Percentiles rank a stretch among this genome's conserved stretches.
phyloP scores from a whole-genome alignment of 1,284 basidiomycete genomes.

The Heliocybe sulcata region DNA sequence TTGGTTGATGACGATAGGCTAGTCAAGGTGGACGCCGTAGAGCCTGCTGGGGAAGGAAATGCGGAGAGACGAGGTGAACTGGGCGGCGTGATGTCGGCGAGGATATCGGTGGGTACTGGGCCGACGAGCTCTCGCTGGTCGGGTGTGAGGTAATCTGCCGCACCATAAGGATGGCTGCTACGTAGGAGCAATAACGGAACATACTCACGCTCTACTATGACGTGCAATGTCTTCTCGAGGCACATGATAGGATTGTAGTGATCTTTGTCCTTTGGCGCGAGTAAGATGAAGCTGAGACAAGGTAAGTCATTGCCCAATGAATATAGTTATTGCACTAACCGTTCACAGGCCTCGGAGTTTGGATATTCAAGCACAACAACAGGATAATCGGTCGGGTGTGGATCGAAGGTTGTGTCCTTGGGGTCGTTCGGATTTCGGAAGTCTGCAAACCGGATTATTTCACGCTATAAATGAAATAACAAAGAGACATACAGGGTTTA shows the following conservation, averaged over 20 bases:
- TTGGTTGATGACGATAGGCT: slow-evolving; percentile 5
- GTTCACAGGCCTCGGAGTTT: slow-evolving; percentile 55
- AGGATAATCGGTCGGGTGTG: slow-evolving; percentile 50
- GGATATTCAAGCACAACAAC: slow-evolving; percentile 65
- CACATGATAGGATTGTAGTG: slow-evolving; percentile 76
- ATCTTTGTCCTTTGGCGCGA: slow-evolving; percentile 71
- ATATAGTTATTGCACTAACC: slow-evolving; percentile 28
- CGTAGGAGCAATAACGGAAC: neutral
- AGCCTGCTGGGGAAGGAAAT: slow-evolving; percentile 13
- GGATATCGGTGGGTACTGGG: slow-evolving; percentile 43
- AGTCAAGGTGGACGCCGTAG: slow-evolving; percentile 13
- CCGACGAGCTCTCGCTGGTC: slow-evolving; percentile 59
- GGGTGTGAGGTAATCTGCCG: slow-evolving; percentile 59
- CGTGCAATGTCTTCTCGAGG: slow-evolving; percentile 57
- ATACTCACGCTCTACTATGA: slow-evolving; percentile 59
- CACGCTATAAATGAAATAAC: neutral
- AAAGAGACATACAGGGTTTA: slow-evolving; percentile 47
- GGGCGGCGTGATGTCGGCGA: slow-evolving; percentile 21
- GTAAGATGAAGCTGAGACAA: slow-evolving; percentile 51
- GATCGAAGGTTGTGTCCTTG: slow-evolving; percentile 50
- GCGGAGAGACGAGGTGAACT: neutral
- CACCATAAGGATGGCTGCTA: slow-evolving; percentile 14
- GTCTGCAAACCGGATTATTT: slow-evolving; percentile 29
- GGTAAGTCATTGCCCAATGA: slow-evolving; percentile 2
- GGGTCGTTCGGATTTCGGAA: slow-evolving; percentile 58